Base-by-base conservation (phyloP, 768 basidiomycete species). In the Leucocoprinus leucothites region DNA sequence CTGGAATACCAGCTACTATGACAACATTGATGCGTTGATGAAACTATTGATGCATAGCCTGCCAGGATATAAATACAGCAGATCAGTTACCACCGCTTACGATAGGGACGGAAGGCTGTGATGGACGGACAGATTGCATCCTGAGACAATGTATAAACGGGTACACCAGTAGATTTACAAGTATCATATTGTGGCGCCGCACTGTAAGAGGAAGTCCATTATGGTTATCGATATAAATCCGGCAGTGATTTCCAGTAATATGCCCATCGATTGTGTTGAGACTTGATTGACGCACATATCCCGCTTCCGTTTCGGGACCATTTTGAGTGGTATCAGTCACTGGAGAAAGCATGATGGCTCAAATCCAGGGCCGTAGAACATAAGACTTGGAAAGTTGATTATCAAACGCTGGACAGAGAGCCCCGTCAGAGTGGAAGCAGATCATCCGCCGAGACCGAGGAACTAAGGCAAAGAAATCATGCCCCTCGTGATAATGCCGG, bases 1-100 rank as follows among this genome's bases (percentile, higher is more conserved):
- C 26, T 34, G 38, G 25, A 48, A 49, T 34, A 43, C 47, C 46
- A 55, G 47, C 46, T 55, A 35, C 53, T 55, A 55, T 55, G 53
- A 55, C 53, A 55, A 55, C 53, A 49, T 55, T 55, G 53, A 55
- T 48, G 40, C 24, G 38, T 42, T 55, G 53, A 55, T 55, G 53
- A 55, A 55, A 55, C 47, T 42, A 41, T 11, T 55, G 53, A 41
- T 48, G 53, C 53, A 55, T 43, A 55, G 53, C 53, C 47, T 55
- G 22, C 53, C 40, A 42, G 22, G 6, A n/a, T 49, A 55, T 55
- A 42, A 48, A 48, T 55, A n/a, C n/a, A n/a, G n/a, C n/a, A 48
- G 46, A 9, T 22, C 25, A 40, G 38, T 43, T 28, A 48, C 53
- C 9, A 47, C 35, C 35, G 34, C 9, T 36, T 48, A 55, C 53